Percentiles rank a stretch among this genome's conserved stretches.
Conservation (phyloP, 148 eudicot species). For the Camellia lanceoleosa region DNA sequence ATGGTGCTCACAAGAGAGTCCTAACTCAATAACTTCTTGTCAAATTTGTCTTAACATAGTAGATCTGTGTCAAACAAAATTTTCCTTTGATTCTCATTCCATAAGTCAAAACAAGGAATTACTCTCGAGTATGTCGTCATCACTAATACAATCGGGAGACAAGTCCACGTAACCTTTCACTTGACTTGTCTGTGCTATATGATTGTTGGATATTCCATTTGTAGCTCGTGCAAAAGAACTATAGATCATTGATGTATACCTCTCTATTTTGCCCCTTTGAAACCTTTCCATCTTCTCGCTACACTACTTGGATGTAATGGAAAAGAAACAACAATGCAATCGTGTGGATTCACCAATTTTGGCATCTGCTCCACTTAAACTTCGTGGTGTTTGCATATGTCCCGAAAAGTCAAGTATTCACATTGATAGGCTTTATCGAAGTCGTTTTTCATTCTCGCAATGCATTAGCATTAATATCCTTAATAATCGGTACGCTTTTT, state of each 20-base stretch:
- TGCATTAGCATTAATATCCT: slow-evolving; percentile 28
- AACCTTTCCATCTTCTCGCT: slow-evolving; percentile 34
- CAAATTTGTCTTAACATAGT: background rate
- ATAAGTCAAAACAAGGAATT: slow-evolving; percentile 17
- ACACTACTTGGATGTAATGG: slow-evolving; percentile 19
- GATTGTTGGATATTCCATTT: slow-evolving; percentile 30
- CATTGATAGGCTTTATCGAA: slow-evolving; percentile 27
- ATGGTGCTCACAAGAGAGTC: too few species aligned
- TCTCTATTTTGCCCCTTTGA: slow-evolving; percentile 28
- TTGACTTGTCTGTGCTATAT: slow-evolving; percentile 28
- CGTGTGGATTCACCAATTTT: slow-evolving; percentile 26
- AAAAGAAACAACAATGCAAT: slow-evolving; percentile 22
- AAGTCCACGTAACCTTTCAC: slow-evolving; percentile 29
- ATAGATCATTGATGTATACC: slow-evolving; percentile 19
- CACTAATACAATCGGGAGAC: slow-evolving; percentile 33
- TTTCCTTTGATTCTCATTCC: background rate
- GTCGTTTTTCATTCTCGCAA: slow-evolving; percentile 27
- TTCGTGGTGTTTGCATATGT: slow-evolving; percentile 29
- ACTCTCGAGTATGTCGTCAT: slow-evolving; percentile 95
- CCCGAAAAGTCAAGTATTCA: slow-evolving; percentile 27
- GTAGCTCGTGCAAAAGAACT: slow-evolving; percentile 26
- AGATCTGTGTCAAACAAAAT: background rate
- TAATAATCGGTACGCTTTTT: slow-evolving; percentile 55
- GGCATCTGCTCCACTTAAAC: slow-evolving; percentile 28
- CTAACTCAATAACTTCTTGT: background rate